phyloP scores from a whole-genome alignment of 371 early-diverging fungal genomes.

The Lichtheimia ramosa region DNA sequence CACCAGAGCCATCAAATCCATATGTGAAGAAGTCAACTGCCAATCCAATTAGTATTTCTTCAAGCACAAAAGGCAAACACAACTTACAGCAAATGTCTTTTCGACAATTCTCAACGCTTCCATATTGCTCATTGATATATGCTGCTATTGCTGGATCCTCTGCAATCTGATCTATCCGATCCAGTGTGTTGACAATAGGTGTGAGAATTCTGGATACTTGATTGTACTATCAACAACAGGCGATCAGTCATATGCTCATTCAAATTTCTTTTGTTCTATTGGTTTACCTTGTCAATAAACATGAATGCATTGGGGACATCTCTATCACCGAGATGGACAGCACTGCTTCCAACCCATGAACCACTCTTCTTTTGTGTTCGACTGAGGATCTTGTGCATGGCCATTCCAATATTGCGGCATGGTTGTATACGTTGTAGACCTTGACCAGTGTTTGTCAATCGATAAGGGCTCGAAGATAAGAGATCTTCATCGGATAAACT shows the following conservation, averaged over 20 bases:
- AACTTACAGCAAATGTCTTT: conserved; percentile 70
- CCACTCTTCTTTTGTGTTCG: conserved; percentile 83
- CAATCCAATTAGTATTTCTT: neutral
- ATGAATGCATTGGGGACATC: conserved; percentile 92
- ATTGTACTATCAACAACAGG: conserved; percentile 62
- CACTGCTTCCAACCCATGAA: conserved; percentile 93
- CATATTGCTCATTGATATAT: conserved; percentile 74
- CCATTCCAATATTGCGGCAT: conserved; percentile 78
- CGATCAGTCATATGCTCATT: neutral
- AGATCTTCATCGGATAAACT: conserved; percentile 86
- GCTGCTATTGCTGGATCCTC: conserved; percentile 50
- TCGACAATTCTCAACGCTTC: conserved; percentile 59
- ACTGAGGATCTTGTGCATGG: conserved; percentile 87
- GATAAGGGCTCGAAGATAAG: conserved; percentile 74
- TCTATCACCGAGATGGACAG: conserved; percentile 94
- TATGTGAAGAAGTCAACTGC: conserved; percentile 88
- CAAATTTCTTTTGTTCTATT: neutral
- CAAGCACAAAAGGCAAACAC: neutral
- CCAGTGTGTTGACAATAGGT: conserved; percentile 80
- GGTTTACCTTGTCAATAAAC: conserved; percentile 88
- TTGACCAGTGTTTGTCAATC: conserved; percentile 95
- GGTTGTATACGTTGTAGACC: conserved; percentile 88
- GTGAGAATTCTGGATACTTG: conserved; percentile 94
- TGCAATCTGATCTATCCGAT: conserved; percentile 64
- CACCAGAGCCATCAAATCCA: conserved; percentile 96